Conservation (phyloP, 768 basidiomycete genomes). For the Naematelia encephala region DNA sequence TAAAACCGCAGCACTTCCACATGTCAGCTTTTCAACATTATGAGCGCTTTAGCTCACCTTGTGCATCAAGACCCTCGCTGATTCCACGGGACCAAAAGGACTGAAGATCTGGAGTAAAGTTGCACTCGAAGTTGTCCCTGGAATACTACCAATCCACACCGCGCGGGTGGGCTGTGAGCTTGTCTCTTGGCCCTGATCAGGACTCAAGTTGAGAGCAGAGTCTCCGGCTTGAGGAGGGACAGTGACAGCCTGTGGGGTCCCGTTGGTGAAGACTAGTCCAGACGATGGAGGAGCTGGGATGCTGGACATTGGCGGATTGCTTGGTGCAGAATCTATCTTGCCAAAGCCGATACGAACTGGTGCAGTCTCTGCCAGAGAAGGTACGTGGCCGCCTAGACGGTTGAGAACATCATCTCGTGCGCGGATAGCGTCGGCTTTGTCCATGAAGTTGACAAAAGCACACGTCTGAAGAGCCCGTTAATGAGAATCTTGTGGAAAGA, state of each 20-base stretch:
- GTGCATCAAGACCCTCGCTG: slow-evolving; percentile 89
- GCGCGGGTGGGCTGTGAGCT: slow-evolving; percentile 91
- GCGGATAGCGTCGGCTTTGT: slow-evolving; percentile 89
- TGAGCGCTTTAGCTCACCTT: slow-evolving; percentile 75
- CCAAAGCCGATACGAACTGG: slow-evolving; percentile 97
- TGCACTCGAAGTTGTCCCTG: slow-evolving; percentile 87
- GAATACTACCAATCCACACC: slow-evolving; percentile 96
- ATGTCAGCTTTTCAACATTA: not conserved
- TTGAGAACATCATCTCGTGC: slow-evolving; percentile 98
- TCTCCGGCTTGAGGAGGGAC: slow-evolving; percentile 18
- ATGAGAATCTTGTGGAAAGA: slow-evolving; percentile 2
- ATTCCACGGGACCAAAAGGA: slow-evolving; percentile 96
- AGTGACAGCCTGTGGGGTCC: slow-evolving; percentile 54
- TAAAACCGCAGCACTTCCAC: slow-evolving; percentile 52
- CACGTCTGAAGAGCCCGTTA: slow-evolving; percentile 65
- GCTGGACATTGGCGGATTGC: slow-evolving; percentile 70
- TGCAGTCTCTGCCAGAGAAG: slow-evolving; percentile 86
- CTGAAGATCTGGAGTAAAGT: slow-evolving; percentile 94
- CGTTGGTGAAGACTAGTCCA: slow-evolving; percentile 45
- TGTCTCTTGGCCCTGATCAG: slow-evolving; percentile 55
- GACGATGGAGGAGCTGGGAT: slow-evolving; percentile 48
- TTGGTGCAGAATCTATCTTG: slow-evolving; percentile 93
- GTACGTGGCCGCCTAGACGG: slow-evolving; percentile 77
- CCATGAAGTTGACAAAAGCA: slow-evolving; percentile 98
- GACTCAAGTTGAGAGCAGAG: slow-evolving; percentile 1